A percentile compares a stretch with the other conserved stretches of the same genome.
phyloP scores from a whole-genome alignment of 2,329 filamentous ascomycete genomes.

The Phaeophleospora eucalypticola region DNA sequence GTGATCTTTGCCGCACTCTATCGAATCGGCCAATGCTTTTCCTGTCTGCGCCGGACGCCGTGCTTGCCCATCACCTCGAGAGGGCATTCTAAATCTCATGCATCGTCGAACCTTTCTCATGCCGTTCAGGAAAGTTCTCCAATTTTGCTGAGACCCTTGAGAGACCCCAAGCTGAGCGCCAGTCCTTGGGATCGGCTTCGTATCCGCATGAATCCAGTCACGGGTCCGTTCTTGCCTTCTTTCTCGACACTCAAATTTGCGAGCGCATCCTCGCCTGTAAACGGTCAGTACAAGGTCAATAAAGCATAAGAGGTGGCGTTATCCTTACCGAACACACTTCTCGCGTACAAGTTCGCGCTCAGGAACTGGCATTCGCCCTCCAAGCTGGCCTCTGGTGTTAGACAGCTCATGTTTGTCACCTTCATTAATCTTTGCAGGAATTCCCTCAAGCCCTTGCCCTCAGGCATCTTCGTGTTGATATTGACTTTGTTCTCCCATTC shows the following conservation, averaged over 20 bases:
- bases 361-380: conserved; percentile 98
- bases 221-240: conserved; percentile 88
- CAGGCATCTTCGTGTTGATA: conserved; percentile 78
- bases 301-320: background rate
- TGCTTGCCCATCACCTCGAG: background rate
- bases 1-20: background rate
- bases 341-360: conserved; percentile 92
- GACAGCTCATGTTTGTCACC: conserved; percentile 96
- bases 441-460: conserved; percentile 79
- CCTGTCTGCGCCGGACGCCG: background rate
- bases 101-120: background rate
- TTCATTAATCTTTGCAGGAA: conserved; percentile 96
- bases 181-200: conserved; percentile 93
- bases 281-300: conserved; percentile 14
- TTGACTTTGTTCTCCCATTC: conserved; percentile 99
- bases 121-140: conserved; percentile 27
- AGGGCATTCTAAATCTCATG: background rate
- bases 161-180: conserved; percentile 84
- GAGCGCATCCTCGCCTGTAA: conserved; percentile 87
- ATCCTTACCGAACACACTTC: conserved; percentile 92
- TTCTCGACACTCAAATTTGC: conserved; percentile 98
- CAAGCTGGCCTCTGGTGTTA: conserved; percentile 92
- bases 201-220: conserved; percentile 97
- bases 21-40: background rate
- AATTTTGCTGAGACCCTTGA: conserved; percentile 86